Percentiles rank a stretch among this genome's conserved stretches.
Evolutionary conservation across 2,329 filamentous ascomycete genomes (phyloP).

Genomic region (Fusarium poae): DNA sequence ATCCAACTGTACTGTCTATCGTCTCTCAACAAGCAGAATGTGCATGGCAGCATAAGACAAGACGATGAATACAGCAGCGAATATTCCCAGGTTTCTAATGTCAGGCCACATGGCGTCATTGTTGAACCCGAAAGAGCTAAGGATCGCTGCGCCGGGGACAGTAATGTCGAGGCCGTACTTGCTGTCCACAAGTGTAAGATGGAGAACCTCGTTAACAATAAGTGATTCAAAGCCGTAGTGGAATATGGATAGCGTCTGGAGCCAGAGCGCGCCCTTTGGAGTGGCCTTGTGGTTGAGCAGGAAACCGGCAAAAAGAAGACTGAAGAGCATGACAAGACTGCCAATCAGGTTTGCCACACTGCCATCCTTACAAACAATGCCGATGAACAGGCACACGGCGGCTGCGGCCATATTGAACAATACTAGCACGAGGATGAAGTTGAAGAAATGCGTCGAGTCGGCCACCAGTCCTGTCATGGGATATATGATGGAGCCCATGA

Average conservation of each 20-base stretch:
- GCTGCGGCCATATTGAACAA: conserved; percentile 96
- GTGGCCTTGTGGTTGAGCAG: conserved; percentile 96
- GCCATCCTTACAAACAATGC: conserved; percentile 91
- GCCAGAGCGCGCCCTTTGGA: conserved; percentile 85
- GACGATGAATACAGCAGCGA: conserved; percentile 85
- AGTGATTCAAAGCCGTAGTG: conserved; percentile 97
- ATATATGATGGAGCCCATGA: conserved; percentile 96
- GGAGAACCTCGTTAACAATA: conserved; percentile 96
- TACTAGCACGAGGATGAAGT: conserved; percentile 91
- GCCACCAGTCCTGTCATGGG: conserved; percentile 96
- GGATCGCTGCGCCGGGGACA: conserved; percentile 91
- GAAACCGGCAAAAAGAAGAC: conserved; percentile 91
- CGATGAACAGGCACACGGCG: conserved; percentile 94
- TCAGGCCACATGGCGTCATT: conserved; percentile 89
- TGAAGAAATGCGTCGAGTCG: conserved; percentile 85
- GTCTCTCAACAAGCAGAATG: conserved; percentile 88
- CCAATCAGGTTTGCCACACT: conserved; percentile 94
- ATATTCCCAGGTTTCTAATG: conserved; percentile 82
- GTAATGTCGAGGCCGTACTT: conserved; percentile 98
- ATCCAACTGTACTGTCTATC: conserved; percentile 52
- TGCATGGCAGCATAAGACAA: conserved; percentile 95
- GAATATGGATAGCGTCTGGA: conserved; percentile 96
- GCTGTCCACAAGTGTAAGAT: conserved; percentile 88
- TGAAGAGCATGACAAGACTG: conserved; percentile 97
- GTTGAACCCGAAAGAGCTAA: conserved; percentile 95